phyloP scores from a whole-genome alignment of 1,139 yeast genomes.

The Debaryomyces udenii region DNA sequence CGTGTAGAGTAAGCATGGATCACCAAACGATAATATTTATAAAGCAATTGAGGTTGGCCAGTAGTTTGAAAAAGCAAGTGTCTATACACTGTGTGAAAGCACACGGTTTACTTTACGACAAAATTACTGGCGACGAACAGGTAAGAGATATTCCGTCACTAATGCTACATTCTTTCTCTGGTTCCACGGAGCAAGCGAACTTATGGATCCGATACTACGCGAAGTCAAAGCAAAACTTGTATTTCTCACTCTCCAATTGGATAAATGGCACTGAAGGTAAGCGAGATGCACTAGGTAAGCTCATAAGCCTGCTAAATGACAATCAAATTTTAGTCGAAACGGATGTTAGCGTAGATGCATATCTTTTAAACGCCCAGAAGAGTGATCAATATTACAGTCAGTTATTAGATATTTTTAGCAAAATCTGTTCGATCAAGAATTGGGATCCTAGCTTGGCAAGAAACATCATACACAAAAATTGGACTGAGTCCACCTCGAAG shows the following conservation, averaged over 20 bases:
- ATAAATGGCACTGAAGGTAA: constrained; percentile 50
- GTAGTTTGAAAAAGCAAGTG: constrained; percentile 48
- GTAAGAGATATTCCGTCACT: constrained; percentile 34
- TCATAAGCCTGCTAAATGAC: constrained; percentile 27
- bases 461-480: constrained; percentile 5
- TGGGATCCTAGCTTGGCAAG: constrained; percentile 17
- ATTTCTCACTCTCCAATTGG: constrained; percentile 63
- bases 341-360: constrained; percentile 38
- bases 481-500: constrained; percentile 6
- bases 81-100: constrained; percentile 87
- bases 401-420: constrained; percentile 21
- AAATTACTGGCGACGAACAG: constrained; percentile 23
- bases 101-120: constrained; percentile 61
- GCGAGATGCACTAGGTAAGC: constrained; percentile 23
- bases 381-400: constrained; percentile 22
- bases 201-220: constrained; percentile 49
- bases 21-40: constrained; percentile 66
- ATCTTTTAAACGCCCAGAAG: constrained; percentile 16
- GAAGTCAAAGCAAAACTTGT: constrained; percentile 26
- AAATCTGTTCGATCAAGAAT: constrained; percentile 16
- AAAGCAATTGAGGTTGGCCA: constrained; percentile 58
- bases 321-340: constrained; percentile 40
- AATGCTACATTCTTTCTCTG: constrained; percentile 85
- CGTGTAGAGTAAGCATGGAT: constrained; percentile 53
- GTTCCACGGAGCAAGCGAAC: constrained; percentile 67